Base-by-base conservation (phyloP, 352 stramenopile genomes). In the Thalassiosira oceanica region DNA sequence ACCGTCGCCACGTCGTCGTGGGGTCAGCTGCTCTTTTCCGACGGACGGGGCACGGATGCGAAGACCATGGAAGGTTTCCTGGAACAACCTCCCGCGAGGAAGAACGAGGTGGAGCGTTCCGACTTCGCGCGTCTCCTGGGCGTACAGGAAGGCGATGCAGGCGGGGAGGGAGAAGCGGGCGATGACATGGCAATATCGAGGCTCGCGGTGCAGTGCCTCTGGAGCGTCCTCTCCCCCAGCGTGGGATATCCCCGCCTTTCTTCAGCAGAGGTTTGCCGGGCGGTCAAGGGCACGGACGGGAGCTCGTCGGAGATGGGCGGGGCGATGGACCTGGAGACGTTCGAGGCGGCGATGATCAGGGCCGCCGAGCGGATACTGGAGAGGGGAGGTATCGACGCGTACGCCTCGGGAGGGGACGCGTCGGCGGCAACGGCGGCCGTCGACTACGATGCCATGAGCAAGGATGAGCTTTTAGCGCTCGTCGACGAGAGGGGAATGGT, bases 381-480 rank as follows among this genome's bases (percentile, higher is more conserved):
- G 35, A 24, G 23, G 10, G 29, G 18, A 16, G 43, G 55, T 7
- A 5, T 56, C 11, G n/a, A n/a, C n/a, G n/a, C n/a, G n/a, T n/a
- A n/a, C n/a, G n/a, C n/a, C n/a, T n/a, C n/a, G n/a, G n/a, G n/a
- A n/a, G 6, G 18, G 7, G 11, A 31, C 23, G 42, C 1, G 8
- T 16, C 36, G 16, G 26, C 13, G 23, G 27, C 18, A 1, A 15
- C 20, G 6, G 53, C 6, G 15, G 11, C 29, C n/a, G 11, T 74
- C 16, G 64, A 69, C 28, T 76, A 76, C 53, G 65, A 76, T 45
- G 16, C 28, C 13, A 55, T 78, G 60, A 37, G 10, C 1, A 70
- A 61, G 43, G 67, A 71, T 21, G 67, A 78, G 36, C 43, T 78
- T 29, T 46, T 74, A 53, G 44, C 45, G 43, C 28, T 62, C 13